A percentile compares a stretch with the other conserved stretches of the same genome.
Conservation (phyloP, 2,329 filamentous ascomycete species). For the Pseudogymnoascus pannorum region DNA sequence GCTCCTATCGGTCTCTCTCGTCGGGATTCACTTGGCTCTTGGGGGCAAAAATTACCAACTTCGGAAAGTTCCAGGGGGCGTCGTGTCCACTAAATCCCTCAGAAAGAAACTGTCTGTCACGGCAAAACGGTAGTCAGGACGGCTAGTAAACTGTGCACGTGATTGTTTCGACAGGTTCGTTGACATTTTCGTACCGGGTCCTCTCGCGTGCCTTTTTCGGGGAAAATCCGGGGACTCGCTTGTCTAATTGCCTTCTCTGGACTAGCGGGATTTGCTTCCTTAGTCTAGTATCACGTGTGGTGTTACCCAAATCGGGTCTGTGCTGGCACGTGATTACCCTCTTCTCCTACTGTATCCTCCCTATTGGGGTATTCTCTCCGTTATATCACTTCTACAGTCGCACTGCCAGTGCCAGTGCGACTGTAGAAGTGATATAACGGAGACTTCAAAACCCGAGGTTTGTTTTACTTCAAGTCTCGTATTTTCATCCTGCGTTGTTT, state of each 20-base stretch:
- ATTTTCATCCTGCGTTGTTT: background rate
- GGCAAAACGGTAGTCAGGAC: background rate
- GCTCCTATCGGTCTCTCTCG: background rate
- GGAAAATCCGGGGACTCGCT: background rate
- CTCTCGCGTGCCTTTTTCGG: slow-evolving; percentile 1
- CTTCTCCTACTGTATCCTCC: background rate
- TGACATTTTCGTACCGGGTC: background rate
- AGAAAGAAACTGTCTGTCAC: background rate
- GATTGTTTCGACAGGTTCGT: background rate
- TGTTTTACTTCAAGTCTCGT: background rate
- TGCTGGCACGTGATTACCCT: background rate
- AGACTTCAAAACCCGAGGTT: background rate
- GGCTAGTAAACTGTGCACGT: background rate
- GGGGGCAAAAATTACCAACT: background rate
- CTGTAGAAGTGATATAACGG: too few relatives aligned
- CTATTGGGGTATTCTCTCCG: background rate
- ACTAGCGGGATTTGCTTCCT: background rate
- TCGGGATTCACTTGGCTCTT: background rate
- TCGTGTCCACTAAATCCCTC: background rate
- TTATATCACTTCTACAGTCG: background rate
- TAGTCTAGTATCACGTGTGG: background rate
- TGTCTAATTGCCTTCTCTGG: background rate
- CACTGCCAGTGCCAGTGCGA: background rate
- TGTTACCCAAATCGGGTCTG: background rate
- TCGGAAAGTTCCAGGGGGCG: background rate